Evolutionary conservation across 2,329 filamentous ascomycete genomes (phyloP).

Genomic region (Phialophora chinensis): DNA sequence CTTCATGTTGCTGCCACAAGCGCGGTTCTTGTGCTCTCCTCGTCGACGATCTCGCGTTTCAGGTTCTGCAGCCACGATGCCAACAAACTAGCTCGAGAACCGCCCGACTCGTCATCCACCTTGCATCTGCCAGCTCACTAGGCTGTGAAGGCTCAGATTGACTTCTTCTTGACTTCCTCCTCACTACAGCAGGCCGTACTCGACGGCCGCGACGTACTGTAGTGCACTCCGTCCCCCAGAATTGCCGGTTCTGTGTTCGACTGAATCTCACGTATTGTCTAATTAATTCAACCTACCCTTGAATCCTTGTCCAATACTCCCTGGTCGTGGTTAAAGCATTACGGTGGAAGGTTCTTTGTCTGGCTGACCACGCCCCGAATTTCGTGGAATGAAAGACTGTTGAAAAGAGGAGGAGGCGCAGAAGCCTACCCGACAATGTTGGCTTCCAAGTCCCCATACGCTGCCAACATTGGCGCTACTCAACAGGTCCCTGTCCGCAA

Average conservation of each 20-base stretch:
- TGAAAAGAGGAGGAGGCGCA: slow-evolving; percentile 22
- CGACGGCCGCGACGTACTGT: background rate
- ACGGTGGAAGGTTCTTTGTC: background rate
- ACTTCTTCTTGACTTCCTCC: background rate
- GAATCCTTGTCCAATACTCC: background rate
- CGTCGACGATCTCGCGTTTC: slow-evolving; percentile 23
- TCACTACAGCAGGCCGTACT: background rate
- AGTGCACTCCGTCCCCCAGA: background rate
- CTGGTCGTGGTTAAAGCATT: background rate
- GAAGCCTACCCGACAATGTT: slow-evolving; percentile 44
- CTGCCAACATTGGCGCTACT: slow-evolving; percentile 42
- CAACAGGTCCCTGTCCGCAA: slow-evolving; percentile 34
- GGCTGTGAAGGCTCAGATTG: slow-evolving; percentile 8
- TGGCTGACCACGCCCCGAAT: background rate
- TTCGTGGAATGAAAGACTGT: slow-evolving; percentile 12
- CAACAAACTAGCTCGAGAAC: slow-evolving; percentile 14
- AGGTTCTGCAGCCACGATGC: slow-evolving; percentile 23
- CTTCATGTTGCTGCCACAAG: slow-evolving; percentile 19
- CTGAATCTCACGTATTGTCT: background rate
- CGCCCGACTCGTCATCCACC: slow-evolving; percentile 28
- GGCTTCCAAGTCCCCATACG: slow-evolving; percentile 51
- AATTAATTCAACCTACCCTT: background rate
- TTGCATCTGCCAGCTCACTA: slow-evolving; percentile 7
- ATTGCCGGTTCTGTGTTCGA: slow-evolving; percentile 13
- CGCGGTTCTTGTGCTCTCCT: slow-evolving; percentile 7